Conservation (phyloP, 2,329 filamentous ascomycete genomes). For the Plenodomus tracheiphilus region DNA sequence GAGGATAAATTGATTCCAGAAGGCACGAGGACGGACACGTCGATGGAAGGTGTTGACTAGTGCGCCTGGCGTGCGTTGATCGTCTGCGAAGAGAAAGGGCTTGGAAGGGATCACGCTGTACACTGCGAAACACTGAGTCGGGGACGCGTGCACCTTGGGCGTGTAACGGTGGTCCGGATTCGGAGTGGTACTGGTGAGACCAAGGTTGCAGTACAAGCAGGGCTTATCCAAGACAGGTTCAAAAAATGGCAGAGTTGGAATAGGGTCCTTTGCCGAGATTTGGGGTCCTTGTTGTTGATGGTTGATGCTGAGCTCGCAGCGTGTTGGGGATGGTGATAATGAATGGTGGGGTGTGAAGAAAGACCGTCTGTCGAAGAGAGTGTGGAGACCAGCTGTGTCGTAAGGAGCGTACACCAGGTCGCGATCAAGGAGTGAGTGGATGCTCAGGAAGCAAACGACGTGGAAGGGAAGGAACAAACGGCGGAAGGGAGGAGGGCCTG, state of each 20-base stretch:
- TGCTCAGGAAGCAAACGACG: constrained; percentile 28
- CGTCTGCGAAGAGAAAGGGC: constrained; percentile 25
- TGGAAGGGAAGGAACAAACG: constrained; percentile 20
- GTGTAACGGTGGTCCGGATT: constrained; percentile 29
- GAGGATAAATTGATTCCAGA: constrained; percentile 39
- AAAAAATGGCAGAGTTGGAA: constrained; percentile 1
- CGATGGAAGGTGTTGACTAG: constrained; percentile 17
- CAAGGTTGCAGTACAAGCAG: constrained; percentile 15
- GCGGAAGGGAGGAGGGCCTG: constrained; percentile 30
- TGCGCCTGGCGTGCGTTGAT: constrained; percentile 22
- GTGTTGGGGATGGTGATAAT: constrained; percentile 17
- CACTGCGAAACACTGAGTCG: constrained; percentile 21
- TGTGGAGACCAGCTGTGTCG: constrained; percentile 39
- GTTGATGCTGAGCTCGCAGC: constrained; percentile 36
- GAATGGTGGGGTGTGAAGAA: constrained; percentile 22
- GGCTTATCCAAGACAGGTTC: constrained; percentile 13
- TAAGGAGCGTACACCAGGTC: constrained; percentile 47
- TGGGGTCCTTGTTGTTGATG: constrained; percentile 15
- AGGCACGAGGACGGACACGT: constrained; percentile 25
- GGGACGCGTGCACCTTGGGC: constrained; percentile 28
- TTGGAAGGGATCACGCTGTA: constrained; percentile 27
- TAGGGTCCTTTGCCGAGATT: constrained; percentile 5
- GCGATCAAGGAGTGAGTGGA: constrained; percentile 32
- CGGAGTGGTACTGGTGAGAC: constrained; percentile 34
- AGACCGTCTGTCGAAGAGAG: constrained; percentile 44